These are phyloP conservation scores for Asterochloris erici DNA, from an alignment of 139 green algal species.

Conservation along the genomic window DNA sequence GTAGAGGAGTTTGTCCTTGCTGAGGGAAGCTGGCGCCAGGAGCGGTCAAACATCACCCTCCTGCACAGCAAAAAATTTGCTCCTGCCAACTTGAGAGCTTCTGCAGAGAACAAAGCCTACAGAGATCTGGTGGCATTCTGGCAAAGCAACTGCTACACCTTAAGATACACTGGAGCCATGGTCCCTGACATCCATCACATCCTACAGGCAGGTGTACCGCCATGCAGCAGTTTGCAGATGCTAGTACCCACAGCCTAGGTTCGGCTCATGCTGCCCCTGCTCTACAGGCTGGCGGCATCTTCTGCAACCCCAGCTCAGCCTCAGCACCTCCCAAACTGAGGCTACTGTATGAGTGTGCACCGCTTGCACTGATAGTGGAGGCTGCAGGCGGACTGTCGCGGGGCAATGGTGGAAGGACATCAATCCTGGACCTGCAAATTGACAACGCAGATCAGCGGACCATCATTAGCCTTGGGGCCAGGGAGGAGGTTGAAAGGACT, in stretches of 20 bases:
- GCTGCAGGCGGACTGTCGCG: constrained; percentile 62
- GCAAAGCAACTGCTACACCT: constrained; percentile 49
- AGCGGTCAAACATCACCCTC: constrained; percentile 30
- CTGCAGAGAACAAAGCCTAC: constrained; percentile 54
- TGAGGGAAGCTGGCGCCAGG: constrained; percentile 24
- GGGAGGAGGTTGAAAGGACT: no score
- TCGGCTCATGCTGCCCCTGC: neutral
- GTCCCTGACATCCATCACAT: constrained; percentile 88
- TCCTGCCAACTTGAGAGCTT: constrained; percentile 72
- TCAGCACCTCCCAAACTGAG: constrained; percentile 72
- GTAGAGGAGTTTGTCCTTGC: constrained; percentile 44
- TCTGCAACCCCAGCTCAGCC: constrained; percentile 69
- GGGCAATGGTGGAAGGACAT: no score
- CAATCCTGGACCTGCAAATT: no score
- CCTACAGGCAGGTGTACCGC: constrained; percentile 17
- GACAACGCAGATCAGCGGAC: no score
- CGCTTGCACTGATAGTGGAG: constrained; percentile 71
- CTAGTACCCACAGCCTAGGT: neutral
- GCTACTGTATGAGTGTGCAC: constrained; percentile 80
- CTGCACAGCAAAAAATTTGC: constrained; percentile 49
- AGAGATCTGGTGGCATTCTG: constrained; percentile 52
- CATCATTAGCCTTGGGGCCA: no score
- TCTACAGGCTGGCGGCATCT: constrained; percentile 74
- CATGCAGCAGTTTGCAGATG: neutral
- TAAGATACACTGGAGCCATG: constrained; percentile 75